phyloP scores from a whole-genome alignment of 176 grass and related monocot species.

The Zea mays region DNA sequence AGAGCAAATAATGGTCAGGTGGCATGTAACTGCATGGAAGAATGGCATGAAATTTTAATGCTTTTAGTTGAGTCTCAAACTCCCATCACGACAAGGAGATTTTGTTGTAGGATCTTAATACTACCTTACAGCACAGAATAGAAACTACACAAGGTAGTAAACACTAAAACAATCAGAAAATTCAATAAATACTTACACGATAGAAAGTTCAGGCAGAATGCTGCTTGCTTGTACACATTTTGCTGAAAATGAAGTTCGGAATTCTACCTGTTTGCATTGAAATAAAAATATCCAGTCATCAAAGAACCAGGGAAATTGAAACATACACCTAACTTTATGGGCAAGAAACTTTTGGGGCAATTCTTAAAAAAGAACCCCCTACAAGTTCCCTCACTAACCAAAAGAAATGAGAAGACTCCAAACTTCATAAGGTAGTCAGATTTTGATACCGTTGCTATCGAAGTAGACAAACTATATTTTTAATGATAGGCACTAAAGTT shows the following conservation, averaged over 20 bases:
- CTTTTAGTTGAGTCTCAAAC: slow-evolving; percentile 16
- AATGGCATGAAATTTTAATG: background rate
- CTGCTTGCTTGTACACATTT: no score
- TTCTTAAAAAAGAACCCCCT: background rate
- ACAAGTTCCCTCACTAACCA: background rate
- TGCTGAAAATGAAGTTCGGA: no score
- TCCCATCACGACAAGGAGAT: background rate
- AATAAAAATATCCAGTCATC: no score
- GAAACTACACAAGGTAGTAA: background rate
- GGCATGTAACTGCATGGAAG: slow-evolving; percentile 6
- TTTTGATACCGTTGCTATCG: background rate
- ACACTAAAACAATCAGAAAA: slow-evolving; percentile 7
- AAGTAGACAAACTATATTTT: slow-evolving; percentile 10
- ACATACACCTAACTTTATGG: background rate
- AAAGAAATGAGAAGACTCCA: background rate
- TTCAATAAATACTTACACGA: slow-evolving; percentile 56
- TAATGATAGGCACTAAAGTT: background rate
- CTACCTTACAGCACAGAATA: background rate
- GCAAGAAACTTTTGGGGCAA: background rate
- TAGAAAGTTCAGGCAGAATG: slow-evolving; percentile 83
- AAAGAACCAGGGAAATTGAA: no score
- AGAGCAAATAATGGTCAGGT: slow-evolving; percentile 14
- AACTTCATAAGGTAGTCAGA: background rate
- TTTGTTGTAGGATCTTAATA: slow-evolving; percentile 10
- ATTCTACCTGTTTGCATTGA: no score